Percentiles rank a stretch among this genome's conserved stretches.
Evolutionary conservation across 768 basidiomycete species (phyloP).

Genomic region (Termitomyces titanicus): DNA sequence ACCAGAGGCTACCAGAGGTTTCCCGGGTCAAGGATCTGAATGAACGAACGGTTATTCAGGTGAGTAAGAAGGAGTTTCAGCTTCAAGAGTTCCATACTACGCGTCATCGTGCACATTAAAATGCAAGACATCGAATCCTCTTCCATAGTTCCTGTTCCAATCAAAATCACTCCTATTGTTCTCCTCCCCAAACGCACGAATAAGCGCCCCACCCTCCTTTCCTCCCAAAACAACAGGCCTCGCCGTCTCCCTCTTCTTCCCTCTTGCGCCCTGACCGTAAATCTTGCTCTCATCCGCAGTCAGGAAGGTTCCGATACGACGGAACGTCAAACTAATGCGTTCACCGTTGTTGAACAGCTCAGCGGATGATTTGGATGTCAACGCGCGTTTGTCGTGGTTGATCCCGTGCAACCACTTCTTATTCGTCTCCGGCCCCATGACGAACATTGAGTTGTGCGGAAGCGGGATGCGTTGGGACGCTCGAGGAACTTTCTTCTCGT

Average conservation of each 20-base stretch:
- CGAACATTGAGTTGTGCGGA: constrained; percentile 81
- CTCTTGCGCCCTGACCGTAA: constrained; percentile 70
- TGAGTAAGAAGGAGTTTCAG: neutral
- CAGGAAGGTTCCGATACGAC: constrained; percentile 75
- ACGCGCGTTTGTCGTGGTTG: constrained; percentile 68
- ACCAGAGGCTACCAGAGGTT: neutral
- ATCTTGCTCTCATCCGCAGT: constrained; percentile 46
- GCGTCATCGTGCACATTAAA: constrained; percentile 20
- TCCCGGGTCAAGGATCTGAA: neutral
- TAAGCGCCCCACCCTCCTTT: constrained; percentile 43
- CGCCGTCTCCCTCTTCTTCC: constrained; percentile 55
- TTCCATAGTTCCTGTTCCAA: constrained; percentile 64
- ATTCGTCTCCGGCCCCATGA: constrained; percentile 73
- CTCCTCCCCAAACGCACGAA: constrained; percentile 70
- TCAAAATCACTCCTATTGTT: constrained; percentile 68
- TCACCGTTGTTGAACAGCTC: constrained; percentile 53
- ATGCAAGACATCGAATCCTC: constrained; percentile 70
- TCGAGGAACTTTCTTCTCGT: constrained; percentile 7
- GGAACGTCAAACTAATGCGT: constrained; percentile 78
- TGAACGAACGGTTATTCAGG: neutral
- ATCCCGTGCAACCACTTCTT: constrained; percentile 74
- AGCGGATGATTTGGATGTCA: constrained; percentile 43
- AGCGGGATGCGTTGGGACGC: constrained; percentile 62
- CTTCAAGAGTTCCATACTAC: neutral
- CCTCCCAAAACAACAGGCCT: constrained; percentile 50